Evolutionary conservation across 768 basidiomycete genomes (phyloP).

Genomic region (Pleurotus platypus): DNA sequence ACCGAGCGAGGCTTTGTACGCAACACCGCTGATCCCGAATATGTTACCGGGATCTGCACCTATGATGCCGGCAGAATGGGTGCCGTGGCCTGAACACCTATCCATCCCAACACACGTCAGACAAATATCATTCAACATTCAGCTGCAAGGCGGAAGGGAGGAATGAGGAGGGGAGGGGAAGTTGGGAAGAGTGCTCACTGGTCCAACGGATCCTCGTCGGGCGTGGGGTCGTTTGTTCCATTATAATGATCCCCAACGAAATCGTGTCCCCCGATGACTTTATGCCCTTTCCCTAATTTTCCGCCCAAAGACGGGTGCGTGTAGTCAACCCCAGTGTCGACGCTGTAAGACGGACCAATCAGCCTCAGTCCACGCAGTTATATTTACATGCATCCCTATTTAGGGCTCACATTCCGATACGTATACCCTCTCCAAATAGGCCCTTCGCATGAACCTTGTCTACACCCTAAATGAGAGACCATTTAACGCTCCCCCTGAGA

Average conservation of each 20-base stretch:
- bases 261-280: slow-evolving; percentile 37
- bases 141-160: background rate
- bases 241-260: slow-evolving; percentile 38
- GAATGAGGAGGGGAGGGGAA: background rate
- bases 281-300: slow-evolving; percentile 33
- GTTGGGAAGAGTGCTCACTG: slow-evolving; percentile 14
- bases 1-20: slow-evolving; percentile 37
- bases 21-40: slow-evolving; percentile 49
- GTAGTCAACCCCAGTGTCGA: slow-evolving; percentile 6
- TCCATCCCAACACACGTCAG: background rate
- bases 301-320: slow-evolving; percentile 34
- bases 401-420: slow-evolving; percentile 55
- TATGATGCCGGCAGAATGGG: slow-evolving; percentile 34
- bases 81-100: slow-evolving; percentile 18
- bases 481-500: background rate
- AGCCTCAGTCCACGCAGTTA: no score
- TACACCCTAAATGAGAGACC: slow-evolving; percentile 41
- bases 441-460: slow-evolving; percentile 63
- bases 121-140: background rate
- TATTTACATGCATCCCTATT: no score
- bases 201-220: slow-evolving; percentile 32
- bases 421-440: slow-evolving; percentile 59
- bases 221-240: slow-evolving; percentile 28
- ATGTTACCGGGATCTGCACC: slow-evolving; percentile 39
- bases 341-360: background rate